A percentile compares a stretch with the other conserved stretches of the same genome.
These are phyloP conservation scores for Clavispora phyllophila DNA, from an alignment of 805 yeast species.

Conservation along the genomic window DNA sequence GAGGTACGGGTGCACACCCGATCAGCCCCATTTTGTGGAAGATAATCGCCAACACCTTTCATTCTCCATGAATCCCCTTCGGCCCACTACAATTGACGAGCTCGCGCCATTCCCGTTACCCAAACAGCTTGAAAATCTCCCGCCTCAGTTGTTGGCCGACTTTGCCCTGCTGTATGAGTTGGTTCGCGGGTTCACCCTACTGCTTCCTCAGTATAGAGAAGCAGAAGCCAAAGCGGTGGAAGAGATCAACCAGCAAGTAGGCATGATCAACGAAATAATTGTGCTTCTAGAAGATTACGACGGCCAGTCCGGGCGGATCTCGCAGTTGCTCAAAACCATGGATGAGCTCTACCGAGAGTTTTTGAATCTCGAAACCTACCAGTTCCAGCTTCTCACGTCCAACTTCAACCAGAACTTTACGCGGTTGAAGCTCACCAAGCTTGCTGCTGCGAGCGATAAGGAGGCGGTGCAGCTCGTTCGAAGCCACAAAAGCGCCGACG, in stretches of 20 bases:
- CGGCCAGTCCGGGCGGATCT: slow-evolving; percentile 15
- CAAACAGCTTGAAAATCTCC: slow-evolving; percentile 24
- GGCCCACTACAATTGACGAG: slow-evolving; percentile 3
- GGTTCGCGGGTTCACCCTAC: slow-evolving; percentile 20
- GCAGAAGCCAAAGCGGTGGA: slow-evolving; percentile 16
- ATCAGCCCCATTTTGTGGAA: too few species aligned
- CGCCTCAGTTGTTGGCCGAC: slow-evolving; percentile 20
- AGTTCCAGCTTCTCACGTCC: slow-evolving; percentile 34
- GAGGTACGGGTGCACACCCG: too few species aligned
- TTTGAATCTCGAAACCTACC: slow-evolving; percentile 29
- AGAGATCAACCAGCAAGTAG: slow-evolving; percentile 6
- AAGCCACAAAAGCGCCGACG: slow-evolving; percentile 4
- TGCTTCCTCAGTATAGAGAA: slow-evolving; percentile 20
- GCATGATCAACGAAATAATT: slow-evolving; percentile 19
- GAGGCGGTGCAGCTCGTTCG: slow-evolving; percentile 1
- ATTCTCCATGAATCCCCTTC: neutral
- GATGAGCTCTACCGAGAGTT: slow-evolving; percentile 27
- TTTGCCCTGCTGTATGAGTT: slow-evolving; percentile 25
- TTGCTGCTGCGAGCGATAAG: slow-evolving; percentile 4
- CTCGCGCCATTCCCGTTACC: slow-evolving; percentile 25
- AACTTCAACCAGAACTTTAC: slow-evolving; percentile 30
- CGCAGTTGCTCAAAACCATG: slow-evolving; percentile 20
- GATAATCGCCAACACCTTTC: too few species aligned
- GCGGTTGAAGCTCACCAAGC: slow-evolving; percentile 7
- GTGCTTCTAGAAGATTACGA: slow-evolving; percentile 17